Conservation (phyloP, 1,139 yeast species). For the Dujonia santamariae region DNA sequence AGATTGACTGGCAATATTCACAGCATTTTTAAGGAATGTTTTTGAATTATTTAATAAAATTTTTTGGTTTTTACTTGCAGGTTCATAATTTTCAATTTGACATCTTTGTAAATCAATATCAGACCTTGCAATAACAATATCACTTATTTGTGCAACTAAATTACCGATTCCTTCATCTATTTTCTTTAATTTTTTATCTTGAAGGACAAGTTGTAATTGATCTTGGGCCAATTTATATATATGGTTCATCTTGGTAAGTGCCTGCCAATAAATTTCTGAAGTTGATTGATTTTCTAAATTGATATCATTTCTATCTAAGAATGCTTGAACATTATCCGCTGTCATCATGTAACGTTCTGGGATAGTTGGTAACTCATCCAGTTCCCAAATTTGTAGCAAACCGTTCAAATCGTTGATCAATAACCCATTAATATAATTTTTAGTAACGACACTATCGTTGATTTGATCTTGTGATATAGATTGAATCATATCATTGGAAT, state of each 20-base stretch:
- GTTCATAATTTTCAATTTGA: slow-evolving; percentile 24
- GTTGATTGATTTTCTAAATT: slow-evolving; percentile 12
- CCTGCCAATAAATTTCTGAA: slow-evolving; percentile 32
- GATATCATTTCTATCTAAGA: slow-evolving; percentile 36
- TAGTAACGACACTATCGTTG: slow-evolving; percentile 22
- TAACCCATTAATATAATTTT: slow-evolving; percentile 22
- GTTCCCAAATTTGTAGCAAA: slow-evolving; percentile 24
- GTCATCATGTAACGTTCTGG: slow-evolving; percentile 39
- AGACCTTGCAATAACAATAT: slow-evolving; percentile 46
- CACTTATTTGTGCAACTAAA: slow-evolving; percentile 38
- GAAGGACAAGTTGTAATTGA: slow-evolving; percentile 18
- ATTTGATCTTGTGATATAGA: slow-evolving; percentile 22
- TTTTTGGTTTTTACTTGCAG: slow-evolving; percentile 25
- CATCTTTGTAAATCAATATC: slow-evolving; percentile 54
- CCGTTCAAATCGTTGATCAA: slow-evolving; percentile 15
- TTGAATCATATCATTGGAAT: slow-evolving; percentile 23
- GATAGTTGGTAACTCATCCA: slow-evolving; percentile 18
- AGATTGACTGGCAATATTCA: slow-evolving; percentile 40
- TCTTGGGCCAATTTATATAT: slow-evolving; percentile 40
- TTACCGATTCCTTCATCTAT: slow-evolving; percentile 25
- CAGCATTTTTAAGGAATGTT: slow-evolving; percentile 44
- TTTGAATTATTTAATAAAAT: slow-evolving; percentile 37
- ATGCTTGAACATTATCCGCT: slow-evolving; percentile 42
- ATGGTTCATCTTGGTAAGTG: slow-evolving; percentile 34
- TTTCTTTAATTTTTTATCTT: slow-evolving; percentile 16